Evolutionary conservation across 2,329 filamentous ascomycete species (phyloP).

Genomic region (Aquanectria penicillioides): DNA sequence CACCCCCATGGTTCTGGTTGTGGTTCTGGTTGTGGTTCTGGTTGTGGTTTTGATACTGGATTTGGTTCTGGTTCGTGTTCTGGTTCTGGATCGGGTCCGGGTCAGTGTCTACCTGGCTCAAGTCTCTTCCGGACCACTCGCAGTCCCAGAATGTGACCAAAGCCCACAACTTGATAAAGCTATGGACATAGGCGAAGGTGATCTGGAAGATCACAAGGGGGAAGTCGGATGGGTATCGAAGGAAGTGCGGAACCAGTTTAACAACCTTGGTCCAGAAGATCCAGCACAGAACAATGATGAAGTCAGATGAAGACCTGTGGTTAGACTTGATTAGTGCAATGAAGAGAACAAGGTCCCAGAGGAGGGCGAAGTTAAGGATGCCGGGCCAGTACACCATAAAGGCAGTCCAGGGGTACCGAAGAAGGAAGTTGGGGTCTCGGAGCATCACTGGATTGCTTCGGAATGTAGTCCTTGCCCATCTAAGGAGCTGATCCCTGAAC

Average conservation of each 20-base stretch:
- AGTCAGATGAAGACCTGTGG: accelerated
- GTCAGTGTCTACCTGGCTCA: too few species aligned
- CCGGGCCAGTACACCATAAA: slow-evolving; percentile 66
- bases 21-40: too few species aligned
- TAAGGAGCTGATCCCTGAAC: slow-evolving; percentile 62
- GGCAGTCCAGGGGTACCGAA: slow-evolving; percentile 53
- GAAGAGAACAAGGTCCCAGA: slow-evolving; percentile 60
- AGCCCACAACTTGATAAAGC: slow-evolving; percentile 66
- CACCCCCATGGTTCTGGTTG: too few species aligned
- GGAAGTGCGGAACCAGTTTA: slow-evolving; percentile 65
- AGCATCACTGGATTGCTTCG: slow-evolving; percentile 64
- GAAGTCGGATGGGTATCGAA: slow-evolving; percentile 61
- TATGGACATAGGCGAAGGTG: slow-evolving; percentile 67
- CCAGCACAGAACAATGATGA: slow-evolving; percentile 49
- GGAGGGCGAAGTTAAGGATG: slow-evolving; percentile 64
- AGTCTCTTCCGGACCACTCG: slow-evolving; percentile 48
- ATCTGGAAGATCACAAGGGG: slow-evolving; percentile 60
- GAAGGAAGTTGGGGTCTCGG: slow-evolving; percentile 48
- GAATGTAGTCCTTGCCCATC: slow-evolving; percentile 69
- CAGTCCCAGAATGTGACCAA: slow-evolving; percentile 61
- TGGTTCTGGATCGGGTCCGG: too few species aligned
- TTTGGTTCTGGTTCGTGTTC: too few species aligned
- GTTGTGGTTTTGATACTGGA: too few species aligned
- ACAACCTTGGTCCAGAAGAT: slow-evolving; percentile 65
- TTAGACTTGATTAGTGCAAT: slow-evolving; percentile 35